Percentiles rank a stretch among this genome's conserved stretches.
phyloP scores from a whole-genome alignment of 108 stramenopile species.

The Cyclostephanos invisitatus region DNA sequence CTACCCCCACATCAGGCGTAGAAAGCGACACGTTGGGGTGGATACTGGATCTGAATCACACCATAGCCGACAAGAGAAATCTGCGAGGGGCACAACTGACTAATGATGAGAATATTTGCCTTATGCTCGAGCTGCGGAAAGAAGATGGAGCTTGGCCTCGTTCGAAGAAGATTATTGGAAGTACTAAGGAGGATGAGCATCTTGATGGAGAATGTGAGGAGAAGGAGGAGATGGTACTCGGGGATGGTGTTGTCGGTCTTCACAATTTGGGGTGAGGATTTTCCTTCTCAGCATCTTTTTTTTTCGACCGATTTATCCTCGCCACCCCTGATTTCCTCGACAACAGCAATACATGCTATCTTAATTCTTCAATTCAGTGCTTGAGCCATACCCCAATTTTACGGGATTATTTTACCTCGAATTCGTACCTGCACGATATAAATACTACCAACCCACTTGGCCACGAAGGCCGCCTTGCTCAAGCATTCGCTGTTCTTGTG shows the following conservation, averaged over 20 bases:
- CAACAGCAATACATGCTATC: constrained; percentile 92
- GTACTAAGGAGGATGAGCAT: not conserved
- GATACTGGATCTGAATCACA: constrained; percentile 68
- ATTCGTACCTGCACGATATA: constrained; percentile 87
- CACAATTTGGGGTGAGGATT: constrained; percentile 83
- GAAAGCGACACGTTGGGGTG: constrained; percentile 47
- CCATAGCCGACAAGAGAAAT: constrained; percentile 70
- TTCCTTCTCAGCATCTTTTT: not conserved
- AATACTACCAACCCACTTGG: constrained; percentile 95
- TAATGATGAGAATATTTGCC: constrained; percentile 51
- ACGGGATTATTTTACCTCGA: constrained; percentile 91
- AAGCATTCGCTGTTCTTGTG: constrained; percentile 90
- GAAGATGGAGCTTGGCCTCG: constrained; percentile 81
- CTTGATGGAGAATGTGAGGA: constrained; percentile 12
- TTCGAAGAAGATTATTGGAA: constrained; percentile 9
- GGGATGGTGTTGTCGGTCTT: constrained; percentile 86
- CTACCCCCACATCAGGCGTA: constrained; percentile 25
- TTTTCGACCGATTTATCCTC: not conserved
- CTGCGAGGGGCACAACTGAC: constrained; percentile 33
- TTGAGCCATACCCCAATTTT: constrained; percentile 93
- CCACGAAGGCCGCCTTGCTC: constrained; percentile 90
- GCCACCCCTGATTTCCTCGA: not conserved
- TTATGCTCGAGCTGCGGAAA: constrained; percentile 80
- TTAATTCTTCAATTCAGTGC: constrained; percentile 95
- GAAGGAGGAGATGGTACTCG: constrained; percentile 46